Evolutionary conservation across 768 basidiomycete species (phyloP).

Genomic region (Trametes coccinea): DNA sequence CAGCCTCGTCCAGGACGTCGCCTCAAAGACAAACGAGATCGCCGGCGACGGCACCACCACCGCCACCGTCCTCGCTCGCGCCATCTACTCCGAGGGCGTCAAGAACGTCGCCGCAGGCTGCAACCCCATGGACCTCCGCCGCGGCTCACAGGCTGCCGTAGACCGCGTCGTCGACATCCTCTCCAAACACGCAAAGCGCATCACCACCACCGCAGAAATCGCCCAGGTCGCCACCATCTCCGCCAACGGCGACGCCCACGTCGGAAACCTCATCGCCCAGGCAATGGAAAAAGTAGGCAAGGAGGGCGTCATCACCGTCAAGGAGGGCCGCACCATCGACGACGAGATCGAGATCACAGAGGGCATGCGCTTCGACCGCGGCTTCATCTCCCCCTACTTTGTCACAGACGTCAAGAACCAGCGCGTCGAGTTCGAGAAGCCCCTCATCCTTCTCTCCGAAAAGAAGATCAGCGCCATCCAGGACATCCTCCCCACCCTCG

Average conservation of each 20-base stretch:
- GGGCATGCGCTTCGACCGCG: slow-evolving; percentile 99
- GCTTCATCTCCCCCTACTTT: slow-evolving; percentile 97
- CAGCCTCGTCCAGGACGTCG: slow-evolving; percentile 93
- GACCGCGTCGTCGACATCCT: slow-evolving; percentile 91
- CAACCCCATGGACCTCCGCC: slow-evolving; percentile 99
- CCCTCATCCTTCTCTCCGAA: slow-evolving; percentile 88
- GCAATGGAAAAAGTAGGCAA: slow-evolving; percentile 99
- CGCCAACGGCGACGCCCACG: slow-evolving; percentile 77
- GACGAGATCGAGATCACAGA: slow-evolving; percentile 99
- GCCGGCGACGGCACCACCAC: slow-evolving; percentile 99
- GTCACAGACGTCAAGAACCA: slow-evolving; percentile 97
- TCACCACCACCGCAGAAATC: slow-evolving; percentile 97
- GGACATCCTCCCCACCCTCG: slow-evolving; percentile 92
- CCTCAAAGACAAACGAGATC: slow-evolving; percentile 93
- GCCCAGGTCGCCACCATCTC: slow-evolving; percentile 98
- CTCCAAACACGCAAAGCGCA: slow-evolving; percentile 82
- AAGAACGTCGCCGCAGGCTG: slow-evolving; percentile 99
- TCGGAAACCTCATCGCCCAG: slow-evolving; percentile 93
- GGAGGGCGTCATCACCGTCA: slow-evolving; percentile 99
- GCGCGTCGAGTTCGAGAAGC: slow-evolving; percentile 97
- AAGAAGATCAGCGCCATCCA: slow-evolving; percentile 97
- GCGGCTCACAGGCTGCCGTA: slow-evolving; percentile 97
- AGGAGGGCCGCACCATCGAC: slow-evolving; percentile 97
- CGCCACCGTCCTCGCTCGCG: slow-evolving; percentile 93
- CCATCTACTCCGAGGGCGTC: slow-evolving; percentile 98